Base-by-base conservation (phyloP, 352 stramenopile species). In the Phytophthora quininea region DNA sequence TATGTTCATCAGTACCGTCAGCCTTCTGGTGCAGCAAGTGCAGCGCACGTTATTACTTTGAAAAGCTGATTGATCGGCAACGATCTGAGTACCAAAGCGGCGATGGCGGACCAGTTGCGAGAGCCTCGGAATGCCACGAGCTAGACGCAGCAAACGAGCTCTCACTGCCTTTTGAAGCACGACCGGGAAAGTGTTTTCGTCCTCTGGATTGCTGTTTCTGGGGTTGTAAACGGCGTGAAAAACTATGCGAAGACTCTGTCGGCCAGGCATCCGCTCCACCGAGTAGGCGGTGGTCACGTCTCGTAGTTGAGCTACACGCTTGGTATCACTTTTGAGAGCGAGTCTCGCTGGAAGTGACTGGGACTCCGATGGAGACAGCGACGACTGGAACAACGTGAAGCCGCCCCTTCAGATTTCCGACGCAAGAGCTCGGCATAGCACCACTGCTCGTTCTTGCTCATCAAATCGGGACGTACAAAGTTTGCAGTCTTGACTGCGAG, bases 391-490 rank as follows among this genome's bases (percentile, higher is more conserved):
- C 11, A 80, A 19, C 0, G 61, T 77, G 47, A 80, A 71, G 53
- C 54, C 66, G 29, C 62, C 54, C 43, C 43, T 24, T 65, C 43
- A 1, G 68, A 32, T 12, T 65, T 55, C n/a, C 54, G 52, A 1
- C 64, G 64, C 15, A 81, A 66, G 15, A 58, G 66, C 58, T 81
- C 73, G 4, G 63, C 69, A 52, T 74, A 78, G 47, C 69, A 81
- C 73, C 73, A 81, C 32, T 82, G 74, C 33, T 82, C 74, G 56
- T 82, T 79, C 62, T 75, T 77, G 2, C 63, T 64, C 11, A 79
- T 49, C 9, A 79, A 14, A 2, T 69, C 53, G 5, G 71, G 74
- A 49, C 67, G 71, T 8, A 82, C 74, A 40, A 82, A 82, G 48
- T 50, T 77, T 5, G 54, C 58, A 0, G 71, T 73, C 45, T 82